phyloP scores from a whole-genome alignment of 345 rosid genomes.

The Cardamine resedifolia region DNA sequence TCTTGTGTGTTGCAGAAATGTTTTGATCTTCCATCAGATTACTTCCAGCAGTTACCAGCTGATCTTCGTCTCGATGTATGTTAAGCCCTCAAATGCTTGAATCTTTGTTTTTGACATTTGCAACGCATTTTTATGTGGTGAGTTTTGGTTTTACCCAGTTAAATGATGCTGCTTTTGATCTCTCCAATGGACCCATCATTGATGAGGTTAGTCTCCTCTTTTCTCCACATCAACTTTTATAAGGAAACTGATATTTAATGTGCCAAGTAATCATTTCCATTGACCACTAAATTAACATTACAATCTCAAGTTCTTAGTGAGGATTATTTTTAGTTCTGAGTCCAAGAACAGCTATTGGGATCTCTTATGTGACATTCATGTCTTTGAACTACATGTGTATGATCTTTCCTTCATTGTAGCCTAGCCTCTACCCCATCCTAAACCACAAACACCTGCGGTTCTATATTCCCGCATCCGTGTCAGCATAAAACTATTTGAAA shows the following conservation, averaged over 20 bases:
- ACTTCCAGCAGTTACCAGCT: conserved; percentile 59
- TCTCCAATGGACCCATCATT: conserved; percentile 75
- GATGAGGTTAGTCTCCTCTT: conserved; percentile 61
- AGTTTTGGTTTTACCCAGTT: conserved; percentile 45
- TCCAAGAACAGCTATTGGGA: neutral
- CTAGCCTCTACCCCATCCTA: neutral
- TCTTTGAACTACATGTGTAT: neutral
- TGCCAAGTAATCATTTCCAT: neutral
- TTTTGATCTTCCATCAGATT: conserved; percentile 84
- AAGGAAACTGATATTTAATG: neutral
- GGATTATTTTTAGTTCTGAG: too few relatives aligned
- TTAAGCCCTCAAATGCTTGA: conserved; percentile 18
- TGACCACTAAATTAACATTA: neutral
- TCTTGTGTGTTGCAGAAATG: conserved; percentile 55
- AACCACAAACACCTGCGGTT: neutral
- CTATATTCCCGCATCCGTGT: neutral
- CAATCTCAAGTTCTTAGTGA: too few relatives aligned
- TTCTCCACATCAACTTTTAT: neutral
- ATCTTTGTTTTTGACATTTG: neutral
- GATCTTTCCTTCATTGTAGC: neutral
- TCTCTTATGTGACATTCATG: neutral
- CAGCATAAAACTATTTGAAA: neutral
- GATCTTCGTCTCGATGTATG: conserved; percentile 86
- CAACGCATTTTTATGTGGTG: neutral
- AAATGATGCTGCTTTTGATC: conserved; percentile 96